Base-by-base conservation (phyloP, 2,329 filamentous ascomycete genomes). In the Verticillium nonalfalfae region DNA sequence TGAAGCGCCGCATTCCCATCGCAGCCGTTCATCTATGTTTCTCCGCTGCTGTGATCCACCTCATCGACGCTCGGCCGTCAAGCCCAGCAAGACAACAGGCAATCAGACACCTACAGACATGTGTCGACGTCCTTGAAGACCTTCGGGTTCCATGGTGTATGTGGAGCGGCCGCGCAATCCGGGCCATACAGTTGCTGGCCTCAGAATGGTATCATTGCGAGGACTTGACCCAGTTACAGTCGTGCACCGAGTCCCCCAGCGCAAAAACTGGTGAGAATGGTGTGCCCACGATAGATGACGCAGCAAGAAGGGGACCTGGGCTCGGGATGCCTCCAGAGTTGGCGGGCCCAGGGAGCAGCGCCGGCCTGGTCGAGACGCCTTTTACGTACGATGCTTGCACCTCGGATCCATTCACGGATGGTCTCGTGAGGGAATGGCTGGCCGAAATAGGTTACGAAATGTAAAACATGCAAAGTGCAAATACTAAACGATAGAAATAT, bases 21-120 rank as follows among this genome's bases (percentile, higher is more conserved):
- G 65, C 66, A 13, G 66, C 65, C 1, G 66, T 67, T n/a, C 65
- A 66, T 14, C 52, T 58, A 7, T 63, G 61, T n/a, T 67, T 67
- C 35, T 45, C 65, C 4, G 66, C 66, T 10, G 56, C 58, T 9
- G 52, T 67, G 0, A 65, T 67, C 21, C 64, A 66, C 58, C 64
- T 67, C 2, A 67, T 67, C 26, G 65, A 67, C 10, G 61, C 66
- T 26, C 63, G 63, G 7, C 64, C 65, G 0, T 58, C 61, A 7
- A 67, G 62, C 1, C 55, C 60, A 0, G 60, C 60, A 34, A 39
- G 59, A 7, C 60, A 64, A 31, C 60, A 64, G 11, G 62, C 65
- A 7, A 61, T 66, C 1, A 57, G 61, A 0, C 59, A 64, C 35
- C 18, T 67, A 2, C 39, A 66, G 35, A 66, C 52, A 0, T 66